Base-by-base conservation (phyloP, 2,329 filamentous ascomycete species). In the Fusarium redolens region DNA sequence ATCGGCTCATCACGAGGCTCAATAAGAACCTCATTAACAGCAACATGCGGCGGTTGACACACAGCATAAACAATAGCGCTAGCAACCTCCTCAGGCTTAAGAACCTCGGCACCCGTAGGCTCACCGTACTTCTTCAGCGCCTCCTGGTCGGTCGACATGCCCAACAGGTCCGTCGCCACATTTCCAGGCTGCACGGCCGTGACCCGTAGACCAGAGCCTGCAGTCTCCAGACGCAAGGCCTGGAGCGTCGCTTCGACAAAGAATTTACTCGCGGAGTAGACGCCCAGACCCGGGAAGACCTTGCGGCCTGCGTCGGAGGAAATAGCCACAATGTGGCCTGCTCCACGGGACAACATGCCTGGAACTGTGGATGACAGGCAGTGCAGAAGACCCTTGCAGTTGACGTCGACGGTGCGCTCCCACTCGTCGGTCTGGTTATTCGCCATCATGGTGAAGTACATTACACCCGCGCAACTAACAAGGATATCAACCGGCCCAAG, bases 401-500 rank as follows among this genome's bases (percentile, higher is more conserved):
- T 96, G 74, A 96, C 92, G 76, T 95, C 93, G 45, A 96, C 92
- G 0, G 93, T 95, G 65, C 89, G 91, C 71, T 95, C 91, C 93
- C 93, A 96, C 76, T 96, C 91, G 9, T 93, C 92, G 0, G 85
- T 88, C 71, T 92, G 88, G 20, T 85, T 87, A 79, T 95, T 95
- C 63, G 91, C 89, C 93, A 96, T 95, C 90, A 95, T 91, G 61
- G 93, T 95, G 82, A 91, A 96, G 84, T 96, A 96, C 93, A 96
- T 96, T 79, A 96, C 93, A 40, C 93, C 93, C 0, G 93, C 93
- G 77, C 92, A 94, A 44, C 90, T 90, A 55, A 96, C 89, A n/a
- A 96, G 87, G 57, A 95, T 93, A 79, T 96, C 93, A 48, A 95
- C 85, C 0, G 91, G 89, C 0, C 93, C 93, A 1, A 95, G 89